Evolutionary conservation across 2,329 filamentous ascomycete species (phyloP), one percentile per base, ranked within the genome.

Genomic region (Calonectria pseudoreteaudii): DNA sequence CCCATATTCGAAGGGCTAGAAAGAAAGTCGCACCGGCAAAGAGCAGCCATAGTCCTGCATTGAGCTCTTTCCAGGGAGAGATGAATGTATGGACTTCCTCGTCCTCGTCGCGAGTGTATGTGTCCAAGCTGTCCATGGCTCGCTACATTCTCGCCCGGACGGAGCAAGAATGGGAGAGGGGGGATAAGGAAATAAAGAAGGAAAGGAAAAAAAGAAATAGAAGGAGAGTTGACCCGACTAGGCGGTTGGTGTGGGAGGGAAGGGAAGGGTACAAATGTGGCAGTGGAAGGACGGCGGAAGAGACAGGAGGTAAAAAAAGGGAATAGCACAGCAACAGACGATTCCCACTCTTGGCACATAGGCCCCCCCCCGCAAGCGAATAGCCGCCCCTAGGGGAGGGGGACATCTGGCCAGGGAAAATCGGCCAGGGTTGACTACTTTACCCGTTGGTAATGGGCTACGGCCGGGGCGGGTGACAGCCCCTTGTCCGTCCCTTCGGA

Each of bases 21-120:
- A 85, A 81, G 26, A 81, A 36, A 16, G 79, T 81, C 3, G 84
- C 81, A 26, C 78, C 83, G 0, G 72, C 64, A 41, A 84, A 85
- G 8, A 85, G 76, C 23, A 75, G 75, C 84, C 84, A 85, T 18
- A 84, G 64, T 3, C 83, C 83, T 18, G 74, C 78, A 60, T 84
- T 85, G 49, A 84, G 53, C 74, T 84, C 81, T 16, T 64, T 67
- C 26, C 75, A 82, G 1, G 82, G 82, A 47, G 79, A 76, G 50
- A 83, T 74, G 62, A 81, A 83, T 20, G 50, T 11, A 62, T 81
- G 79, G 66, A 82, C 79, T 28, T 36, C 53, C 34, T 65, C 76
- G 34, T 78, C 74, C 68, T 82, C 64, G 73, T 78, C 75, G 62
- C 81, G 79, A 74, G 77, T 74, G 50, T 66, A 73, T 41, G 77